Evolutionary conservation across 2,329 filamentous ascomycete genomes (phyloP), one percentile per base, ranked within the genome.

Genomic region (Cercospora brassicicola): DNA sequence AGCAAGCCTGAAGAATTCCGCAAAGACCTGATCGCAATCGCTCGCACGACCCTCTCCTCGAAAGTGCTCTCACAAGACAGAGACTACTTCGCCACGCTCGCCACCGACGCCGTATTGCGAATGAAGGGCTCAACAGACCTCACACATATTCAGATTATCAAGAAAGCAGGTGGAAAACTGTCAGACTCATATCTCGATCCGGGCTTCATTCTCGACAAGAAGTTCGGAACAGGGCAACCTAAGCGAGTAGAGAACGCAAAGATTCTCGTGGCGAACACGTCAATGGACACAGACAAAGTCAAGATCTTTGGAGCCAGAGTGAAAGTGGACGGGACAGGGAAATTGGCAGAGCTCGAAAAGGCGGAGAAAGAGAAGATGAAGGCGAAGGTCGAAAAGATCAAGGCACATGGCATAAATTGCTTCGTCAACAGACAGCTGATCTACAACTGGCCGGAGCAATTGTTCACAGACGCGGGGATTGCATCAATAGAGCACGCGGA

Each of bases 261-360:
- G 85, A 99, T 99, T 73, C 83, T 99, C 66, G 92, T 99, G 23
- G 95, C 95, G 72, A 99, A 99, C 84, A 99, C 95, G 59, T 91
- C 94, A 11, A 99, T 99, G 95, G 95, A 99, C 82, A 99, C 95
- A 39, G 95, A 99, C 84, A 99, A 99, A 86, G 92, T 99, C 84
- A 99, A 99, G 87, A 98, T 99, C 77, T 99, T 99, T 76, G 95
- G 95, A 71, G 95, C 95, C 15, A 89, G 94, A 68, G 93, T 99
- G 77, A 98, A 98, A 87, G 95, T 99, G 69, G 91, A 92, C 74
- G 94, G 93, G 33, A 99, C 95, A 2, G 93, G 93, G 80, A 97
- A 98, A 86, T 87, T 99, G 60, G 95, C 95, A n/a, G 95, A 99
- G 77, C 86, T 99, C 64, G 95, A 99, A 82, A 97, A 96, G 87